Conservation (phyloP, 106 monocot species). For the Acorus calamus region DNA sequence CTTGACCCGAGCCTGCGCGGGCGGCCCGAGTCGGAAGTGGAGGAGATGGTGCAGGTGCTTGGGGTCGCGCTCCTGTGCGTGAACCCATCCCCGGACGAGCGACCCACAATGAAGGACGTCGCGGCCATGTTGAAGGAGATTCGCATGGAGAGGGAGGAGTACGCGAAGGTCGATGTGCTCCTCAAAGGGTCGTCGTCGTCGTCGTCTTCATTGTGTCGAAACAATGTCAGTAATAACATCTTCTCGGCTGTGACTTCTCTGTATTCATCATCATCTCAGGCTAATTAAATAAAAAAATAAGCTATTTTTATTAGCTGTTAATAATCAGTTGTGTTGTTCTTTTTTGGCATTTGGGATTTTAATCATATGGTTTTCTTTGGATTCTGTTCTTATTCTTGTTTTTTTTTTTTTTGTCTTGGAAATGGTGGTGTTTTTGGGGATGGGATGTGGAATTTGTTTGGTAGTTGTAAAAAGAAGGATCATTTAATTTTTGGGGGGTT, state of each 20-base stretch:
- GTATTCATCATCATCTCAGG: constrained; percentile 15
- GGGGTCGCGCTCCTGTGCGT: constrained; percentile 83
- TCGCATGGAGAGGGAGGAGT: constrained; percentile 68
- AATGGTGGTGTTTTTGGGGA: no score
- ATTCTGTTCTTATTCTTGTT: neutral
- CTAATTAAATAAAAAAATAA: neutral
- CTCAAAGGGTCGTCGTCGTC: constrained; percentile 45
- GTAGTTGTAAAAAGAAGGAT: no score
- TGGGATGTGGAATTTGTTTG: no score
- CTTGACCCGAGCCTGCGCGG: constrained; percentile 50
- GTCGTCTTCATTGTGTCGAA: constrained; percentile 2
- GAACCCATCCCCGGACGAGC: constrained; percentile 50
- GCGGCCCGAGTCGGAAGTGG: constrained; percentile 47
- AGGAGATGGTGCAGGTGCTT: constrained; percentile 81
- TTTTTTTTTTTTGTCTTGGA: no score
- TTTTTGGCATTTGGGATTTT: no score
- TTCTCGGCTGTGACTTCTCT: constrained; percentile 9
- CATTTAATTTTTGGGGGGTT: no score
- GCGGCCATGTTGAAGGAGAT: constrained; percentile 92
- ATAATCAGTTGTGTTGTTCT: no score
- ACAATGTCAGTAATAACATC: constrained; percentile 3
- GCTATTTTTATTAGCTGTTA: no score
- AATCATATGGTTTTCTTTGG: no score
- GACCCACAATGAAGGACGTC: constrained; percentile 92
- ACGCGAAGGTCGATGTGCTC: constrained; percentile 58